Base-by-base conservation (phyloP, 176 grass and related monocot species). In the Guadua angustifolia region DNA sequence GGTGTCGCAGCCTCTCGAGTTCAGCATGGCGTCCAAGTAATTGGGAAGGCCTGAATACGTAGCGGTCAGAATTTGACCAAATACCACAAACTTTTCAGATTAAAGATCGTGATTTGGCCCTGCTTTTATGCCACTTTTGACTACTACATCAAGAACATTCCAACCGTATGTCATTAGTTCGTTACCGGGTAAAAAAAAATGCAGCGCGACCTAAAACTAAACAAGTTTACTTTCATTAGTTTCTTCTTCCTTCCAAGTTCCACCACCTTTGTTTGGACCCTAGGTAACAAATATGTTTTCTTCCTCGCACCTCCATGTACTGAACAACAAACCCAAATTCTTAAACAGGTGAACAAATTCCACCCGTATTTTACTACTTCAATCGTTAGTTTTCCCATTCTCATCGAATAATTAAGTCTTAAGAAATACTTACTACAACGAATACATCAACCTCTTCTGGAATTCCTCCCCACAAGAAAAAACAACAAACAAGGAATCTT, bases 401-500 rank as follows among this genome's bases (percentile, higher is more conserved):
- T 43, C 56, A 53, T 52, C 4, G 56, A 38, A 62, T 24, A 39
- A 71, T 50, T 9, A 36, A 39, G 29, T 40, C 70, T 38, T 36
- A 36, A 78, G 5, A 12, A 39, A 73, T 5, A 19, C 22, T 18
- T 12, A 21, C 35, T 18, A 24, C 35, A 15, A 65, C 33, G 15
- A 69, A 18, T 36, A 15, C 9, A 60, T 74, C 75, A n/a, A 66
- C 49, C 29, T 29, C 87, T 75, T 69, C 74, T 67, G 49, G 81
- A 73, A 55, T 59, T 39, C 58, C 12, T 29, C 39, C 12, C 18
- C 38, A 2, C 35, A 72, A 64, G 32, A 73, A 53, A 36, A 68
- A 7, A 66, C 13, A 5, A 36, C 12, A 79, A 67, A 73, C 3
- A 19, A 66, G 6, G 49, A 29, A 44, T 67, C 47, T 74, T 36